Conservation (phyloP, 805 yeast species). For the Saccharomycopsis sp. region DNA sequence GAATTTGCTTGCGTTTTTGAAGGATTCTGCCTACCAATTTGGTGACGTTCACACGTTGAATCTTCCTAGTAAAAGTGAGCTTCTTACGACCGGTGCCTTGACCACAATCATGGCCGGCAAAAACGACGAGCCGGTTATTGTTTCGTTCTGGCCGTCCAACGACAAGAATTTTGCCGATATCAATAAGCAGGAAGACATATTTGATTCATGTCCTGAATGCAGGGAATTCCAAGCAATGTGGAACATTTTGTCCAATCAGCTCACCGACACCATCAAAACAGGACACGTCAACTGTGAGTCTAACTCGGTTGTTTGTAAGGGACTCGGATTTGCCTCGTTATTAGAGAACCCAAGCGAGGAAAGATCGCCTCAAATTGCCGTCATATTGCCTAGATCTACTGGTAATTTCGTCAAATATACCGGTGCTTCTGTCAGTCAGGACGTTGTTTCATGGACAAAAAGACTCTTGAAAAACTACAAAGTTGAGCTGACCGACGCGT, state of each 20-base stretch:
- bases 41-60: constrained; percentile 32
- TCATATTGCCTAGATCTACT: constrained; percentile 48
- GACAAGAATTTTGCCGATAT: constrained; percentile 32
- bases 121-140: constrained; percentile 43
- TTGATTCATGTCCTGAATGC: constrained; percentile 43
- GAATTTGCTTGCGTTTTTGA: constrained; percentile 45
- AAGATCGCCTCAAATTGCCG: constrained; percentile 36
- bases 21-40: constrained; percentile 45
- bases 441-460: constrained; percentile 32
- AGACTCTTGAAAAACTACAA: constrained; percentile 42
- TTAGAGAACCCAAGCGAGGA: constrained; percentile 25
- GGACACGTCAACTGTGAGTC: constrained; percentile 58
- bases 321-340: constrained; percentile 34
- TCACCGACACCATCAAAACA: constrained; percentile 34
- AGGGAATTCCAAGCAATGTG: constrained; percentile 47
- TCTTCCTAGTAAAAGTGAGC: constrained; percentile 36
- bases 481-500: constrained; percentile 29
- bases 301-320: constrained; percentile 44
- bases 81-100: constrained; percentile 37
- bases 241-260: constrained; percentile 48
- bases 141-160: constrained; percentile 62
- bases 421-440: constrained; percentile 25
- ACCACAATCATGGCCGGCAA: constrained; percentile 45
- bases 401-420: constrained; percentile 43
- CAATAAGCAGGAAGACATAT: constrained; percentile 32